Evolutionary conservation across 768 basidiomycete genomes (phyloP), one percentile per base, ranked within the genome.

Genomic region (Zangia roseola): DNA sequence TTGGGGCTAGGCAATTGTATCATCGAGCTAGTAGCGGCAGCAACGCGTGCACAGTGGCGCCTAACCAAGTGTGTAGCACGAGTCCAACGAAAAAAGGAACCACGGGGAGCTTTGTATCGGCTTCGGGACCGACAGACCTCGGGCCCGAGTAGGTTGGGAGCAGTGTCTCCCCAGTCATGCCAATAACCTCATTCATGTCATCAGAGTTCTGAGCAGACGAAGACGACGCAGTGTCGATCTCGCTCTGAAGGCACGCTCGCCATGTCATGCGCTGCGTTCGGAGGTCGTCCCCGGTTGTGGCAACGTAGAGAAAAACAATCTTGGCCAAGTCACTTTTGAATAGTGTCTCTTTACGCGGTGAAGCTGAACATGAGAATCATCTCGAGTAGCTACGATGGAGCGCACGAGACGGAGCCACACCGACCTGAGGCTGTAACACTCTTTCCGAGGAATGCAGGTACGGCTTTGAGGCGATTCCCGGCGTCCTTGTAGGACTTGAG

Each of bases 201-300:
- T 14, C 9, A 24, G n/a, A n/a, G n/a, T n/a, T n/a, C n/a, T n/a
- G n/a, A n/a, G n/a, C n/a, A n/a, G 26, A 17, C 24, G 37, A 10
- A 26, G 24, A 10, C 1, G 14, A n/a, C n/a, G n/a, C n/a, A n/a
- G n/a, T n/a, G 7, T 20, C 17, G 35, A 60, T 19, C 16, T 51
- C 45, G 10, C 5, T 45, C 1, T 42, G 52, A 39, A 61, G 55
- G 30, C 52, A 59, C 13, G 26, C 37, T 30, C 45, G 41, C 59
- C 59, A 60, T 1, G 23, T 16, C 19, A 28, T 38, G 20, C 61
- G 55, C 6, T 52, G 52, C 8, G 35, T 40, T 21, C 52, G 59
- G 17, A 61, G 59, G 16, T 34, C 12, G 8, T 61, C 52, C 6
- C 59, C 59, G n/a, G 19, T 34, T 35, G 47, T 28, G 16, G 48